Conservation (phyloP, 1,284 basidiomycete genomes). For the Cystobasidiaceae sp. region DNA sequence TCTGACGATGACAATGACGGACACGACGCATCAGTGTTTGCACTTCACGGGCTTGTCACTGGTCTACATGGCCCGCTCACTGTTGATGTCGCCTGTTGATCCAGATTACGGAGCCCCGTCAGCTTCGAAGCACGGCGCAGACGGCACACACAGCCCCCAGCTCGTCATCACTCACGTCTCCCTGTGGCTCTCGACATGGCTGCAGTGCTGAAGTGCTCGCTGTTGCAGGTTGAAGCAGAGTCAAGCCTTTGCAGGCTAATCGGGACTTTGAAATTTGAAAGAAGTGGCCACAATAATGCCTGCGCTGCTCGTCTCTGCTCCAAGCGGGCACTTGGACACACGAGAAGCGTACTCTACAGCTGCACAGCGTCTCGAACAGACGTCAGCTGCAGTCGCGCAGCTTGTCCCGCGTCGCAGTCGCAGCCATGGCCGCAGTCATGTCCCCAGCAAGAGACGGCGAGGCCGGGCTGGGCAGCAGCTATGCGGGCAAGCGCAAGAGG, state of each 20-base stretch:
- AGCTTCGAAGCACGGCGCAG: neutral
- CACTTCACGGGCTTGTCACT: neutral
- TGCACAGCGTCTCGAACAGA: neutral
- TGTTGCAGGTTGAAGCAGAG: neutral
- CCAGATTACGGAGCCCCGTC: neutral
- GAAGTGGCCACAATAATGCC: too few relatives aligned
- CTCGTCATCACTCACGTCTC: slow-evolving; percentile 3
- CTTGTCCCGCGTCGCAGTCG: neutral
- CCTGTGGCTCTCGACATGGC: slow-evolving; percentile 24
- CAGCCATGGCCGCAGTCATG: slow-evolving; percentile 12
- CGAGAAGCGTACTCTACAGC: neutral
- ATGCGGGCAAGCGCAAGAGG: slow-evolving; percentile 28
- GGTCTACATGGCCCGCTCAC: too few relatives aligned
- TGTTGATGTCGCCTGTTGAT: slow-evolving; percentile 32
- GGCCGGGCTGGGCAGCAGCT: slow-evolving; percentile 7
- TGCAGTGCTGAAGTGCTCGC: neutral
- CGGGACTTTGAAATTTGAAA: too few relatives aligned
- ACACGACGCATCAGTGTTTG: neutral
- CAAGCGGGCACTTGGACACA: too few relatives aligned
- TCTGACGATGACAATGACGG: neutral
- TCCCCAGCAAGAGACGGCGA: neutral
- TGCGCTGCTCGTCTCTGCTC: too few relatives aligned
- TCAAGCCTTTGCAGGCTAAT: too few relatives aligned
- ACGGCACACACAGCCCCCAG: neutral
- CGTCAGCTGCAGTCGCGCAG: too few relatives aligned